Evolutionary conservation across 306 rosid genomes (phyloP), one percentile per base, ranked within the genome.

Genomic region (Hylodesmum podocarpum): DNA sequence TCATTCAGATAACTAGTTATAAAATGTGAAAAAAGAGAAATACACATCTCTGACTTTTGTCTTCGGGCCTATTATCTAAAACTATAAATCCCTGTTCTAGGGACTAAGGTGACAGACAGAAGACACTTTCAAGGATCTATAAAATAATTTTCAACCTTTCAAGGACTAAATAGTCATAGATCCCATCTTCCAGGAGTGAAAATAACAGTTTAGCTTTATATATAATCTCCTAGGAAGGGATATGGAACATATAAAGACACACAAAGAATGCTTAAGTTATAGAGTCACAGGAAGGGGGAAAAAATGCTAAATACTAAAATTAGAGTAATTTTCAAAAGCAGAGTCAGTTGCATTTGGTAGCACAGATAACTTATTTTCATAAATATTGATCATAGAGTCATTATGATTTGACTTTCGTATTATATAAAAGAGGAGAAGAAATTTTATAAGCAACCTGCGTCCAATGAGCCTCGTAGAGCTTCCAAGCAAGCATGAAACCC

Each of bases 401-500:
- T 64, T 11, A 39, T 58, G 55, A 75, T 75, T 25, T 50, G 73
- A 58, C 28, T 4, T 4, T 22, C 50, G 27, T 74, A 53, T 50
- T 46, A 11, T 25, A 16, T 3, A 39, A 41, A 27, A 58, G 24
- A 57, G 72, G 66, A 51, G 27, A 2, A 59, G 34, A 74, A 55
- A 36, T 34, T 65, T 9, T 58, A 13, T 29, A 50, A 81, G 8
- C n/a, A 84, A 96, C 99, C 98, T 91, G 94, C 97, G 82, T 96
- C 93, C 80, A 96, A 68, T 31, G 98, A 89, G 80, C 65, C 86
- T 70, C 88, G 82, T 13, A 96, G 86, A 77, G 80, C 75, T 87
- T 87, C 90, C 86, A 96, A 78, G 87, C 98, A 91, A 83, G 91
- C 89, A 85, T 83, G 85, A 82, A 96, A 96, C 2, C 99, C 99